Conservation (phyloP, 75 land plant genomes). For the Azolla pinnata region DNA sequence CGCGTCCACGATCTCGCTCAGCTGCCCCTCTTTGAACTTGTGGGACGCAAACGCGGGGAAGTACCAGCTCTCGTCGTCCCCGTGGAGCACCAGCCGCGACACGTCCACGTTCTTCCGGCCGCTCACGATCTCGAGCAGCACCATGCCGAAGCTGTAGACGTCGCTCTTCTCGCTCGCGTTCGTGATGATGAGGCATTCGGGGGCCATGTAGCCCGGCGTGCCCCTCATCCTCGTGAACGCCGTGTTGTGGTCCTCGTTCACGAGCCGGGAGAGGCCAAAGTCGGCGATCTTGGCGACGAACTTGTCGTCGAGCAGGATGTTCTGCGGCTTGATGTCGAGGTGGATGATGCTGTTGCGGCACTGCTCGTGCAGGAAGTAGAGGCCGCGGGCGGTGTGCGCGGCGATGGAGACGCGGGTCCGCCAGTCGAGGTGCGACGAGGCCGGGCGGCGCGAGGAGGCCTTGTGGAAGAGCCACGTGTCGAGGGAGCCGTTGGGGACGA, state of each 20-base stretch:
- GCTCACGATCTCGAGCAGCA: constrained; percentile 50
- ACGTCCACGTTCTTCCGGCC: constrained; percentile 31
- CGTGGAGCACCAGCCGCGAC: not conserved
- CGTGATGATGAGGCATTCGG: constrained; percentile 38
- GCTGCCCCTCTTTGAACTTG: constrained; percentile 35
- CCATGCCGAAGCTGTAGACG: constrained; percentile 75
- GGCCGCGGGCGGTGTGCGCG: constrained; percentile 51
- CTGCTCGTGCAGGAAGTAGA: constrained; percentile 63
- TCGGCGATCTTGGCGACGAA: constrained; percentile 66
- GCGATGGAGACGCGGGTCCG: constrained; percentile 46
- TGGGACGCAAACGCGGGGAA: constrained; percentile 49
- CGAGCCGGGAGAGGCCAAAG: constrained; percentile 54
- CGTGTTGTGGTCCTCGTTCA: constrained; percentile 34
- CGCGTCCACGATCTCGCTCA: constrained; percentile 41
- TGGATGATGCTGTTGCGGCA: constrained; percentile 63
- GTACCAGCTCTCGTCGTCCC: constrained; percentile 39
- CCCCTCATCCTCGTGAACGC: constrained; percentile 46
- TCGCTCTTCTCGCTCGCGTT: constrained; percentile 52
- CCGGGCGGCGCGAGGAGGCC: not conserved
- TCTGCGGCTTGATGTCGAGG: constrained; percentile 69
- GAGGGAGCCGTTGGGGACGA: constrained; percentile 31
- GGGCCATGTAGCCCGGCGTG: constrained; percentile 68
- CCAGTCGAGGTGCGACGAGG: constrained; percentile 39
- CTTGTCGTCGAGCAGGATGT: constrained; percentile 56
- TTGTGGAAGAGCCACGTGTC: constrained; percentile 12